Conservation (phyloP, 176 grass and related monocot genomes). For the Miscanthus lutarioriparius region DNA sequence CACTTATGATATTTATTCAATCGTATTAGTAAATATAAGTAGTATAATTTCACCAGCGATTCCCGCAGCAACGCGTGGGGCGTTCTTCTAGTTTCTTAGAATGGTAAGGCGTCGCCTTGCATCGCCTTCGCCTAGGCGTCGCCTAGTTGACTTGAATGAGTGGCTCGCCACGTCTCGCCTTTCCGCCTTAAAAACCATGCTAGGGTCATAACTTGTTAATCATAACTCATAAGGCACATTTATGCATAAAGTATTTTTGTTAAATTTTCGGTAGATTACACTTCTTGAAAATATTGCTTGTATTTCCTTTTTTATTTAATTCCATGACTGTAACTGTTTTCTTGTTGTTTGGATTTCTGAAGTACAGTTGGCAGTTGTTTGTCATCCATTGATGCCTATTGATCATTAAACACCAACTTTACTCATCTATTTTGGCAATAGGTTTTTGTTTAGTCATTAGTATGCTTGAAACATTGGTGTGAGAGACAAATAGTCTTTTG, state of each 20-base stretch:
- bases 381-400: background rate
- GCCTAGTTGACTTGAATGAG: no score
- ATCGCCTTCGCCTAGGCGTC: no score
- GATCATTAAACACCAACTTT: background rate
- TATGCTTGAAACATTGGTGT: background rate
- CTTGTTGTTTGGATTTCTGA: background rate
- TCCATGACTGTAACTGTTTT: background rate
- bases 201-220: background rate
- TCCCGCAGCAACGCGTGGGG: no score
- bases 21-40: no score
- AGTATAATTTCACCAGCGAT: no score
- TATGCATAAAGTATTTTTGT: background rate
- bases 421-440: background rate
- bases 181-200: no score
- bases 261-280: background rate
- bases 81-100: no score
- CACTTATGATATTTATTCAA: no score
- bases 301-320: background rate
- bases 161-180: no score
- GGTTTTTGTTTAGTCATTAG: slow-evolving; percentile 24
- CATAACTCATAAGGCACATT: background rate
- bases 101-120: no score
- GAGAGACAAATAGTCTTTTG: background rate
- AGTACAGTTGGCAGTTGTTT: background rate
- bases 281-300: background rate